Percentiles rank a stretch among this genome's conserved stretches.
These are phyloP conservation scores for Citrullus mucosospermus DNA, from an alignment of 306 rosid genomes.

Conservation along the genomic window DNA sequence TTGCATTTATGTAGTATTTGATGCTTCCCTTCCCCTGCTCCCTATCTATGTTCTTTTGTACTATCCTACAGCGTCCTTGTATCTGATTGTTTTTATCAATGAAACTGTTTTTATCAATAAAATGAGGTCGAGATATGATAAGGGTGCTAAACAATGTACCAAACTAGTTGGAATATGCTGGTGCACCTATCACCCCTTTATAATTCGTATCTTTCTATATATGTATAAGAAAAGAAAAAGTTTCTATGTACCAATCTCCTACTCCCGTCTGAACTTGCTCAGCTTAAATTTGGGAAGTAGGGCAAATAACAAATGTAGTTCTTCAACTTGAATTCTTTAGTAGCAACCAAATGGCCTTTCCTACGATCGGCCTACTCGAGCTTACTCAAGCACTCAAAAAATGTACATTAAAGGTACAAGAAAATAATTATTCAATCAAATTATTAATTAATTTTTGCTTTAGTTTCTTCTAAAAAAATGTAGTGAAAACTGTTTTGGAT, in stretches of 20 bases:
- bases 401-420: neutral
- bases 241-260: neutral
- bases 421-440: neutral
- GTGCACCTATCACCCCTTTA: too few species aligned
- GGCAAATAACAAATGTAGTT: neutral
- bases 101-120: too few species aligned
- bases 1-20: too few species aligned
- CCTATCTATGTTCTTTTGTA: too few species aligned
- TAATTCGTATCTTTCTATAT: too few species aligned
- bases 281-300: neutral
- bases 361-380: neutral
- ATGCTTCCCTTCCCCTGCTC: too few species aligned
- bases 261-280: neutral
- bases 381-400: neutral
- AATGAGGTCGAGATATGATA: too few species aligned
- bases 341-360: neutral
- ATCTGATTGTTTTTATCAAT: too few species aligned
- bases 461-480: neutral
- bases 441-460: neutral
- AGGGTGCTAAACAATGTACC: too few species aligned
- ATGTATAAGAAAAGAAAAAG: neutral
- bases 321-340: neutral
- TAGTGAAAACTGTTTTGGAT: neutral
- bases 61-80: too few species aligned
- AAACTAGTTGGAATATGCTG: too few species aligned